Conservation (phyloP, 2,329 filamentous ascomycete species). For the Dryadomyces quercus-mongolicae region DNA sequence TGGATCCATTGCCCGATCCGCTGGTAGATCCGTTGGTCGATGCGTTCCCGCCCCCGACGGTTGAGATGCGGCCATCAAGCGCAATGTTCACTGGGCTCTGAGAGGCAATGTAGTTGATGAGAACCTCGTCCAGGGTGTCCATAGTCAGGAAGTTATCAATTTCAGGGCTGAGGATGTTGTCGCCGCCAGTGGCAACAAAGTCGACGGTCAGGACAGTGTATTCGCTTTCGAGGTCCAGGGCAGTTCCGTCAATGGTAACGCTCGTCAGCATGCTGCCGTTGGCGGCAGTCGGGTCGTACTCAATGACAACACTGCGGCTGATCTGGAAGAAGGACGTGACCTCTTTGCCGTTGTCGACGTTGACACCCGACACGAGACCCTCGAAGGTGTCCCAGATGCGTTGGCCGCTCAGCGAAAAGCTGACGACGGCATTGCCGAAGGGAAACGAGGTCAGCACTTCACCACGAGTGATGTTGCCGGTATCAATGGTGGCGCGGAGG, state of each 20-base stretch:
- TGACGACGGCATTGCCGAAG: slow-evolving; percentile 52
- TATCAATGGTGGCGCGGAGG: slow-evolving; percentile 50
- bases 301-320: slow-evolving; percentile 40
- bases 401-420: slow-evolving; percentile 39
- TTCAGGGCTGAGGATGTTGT: slow-evolving; percentile 27
- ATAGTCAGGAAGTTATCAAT: neutral
- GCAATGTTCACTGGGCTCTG: slow-evolving; percentile 5
- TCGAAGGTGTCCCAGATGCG: slow-evolving; percentile 46
- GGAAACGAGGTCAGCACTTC: slow-evolving; percentile 53
- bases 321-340: slow-evolving; percentile 42
- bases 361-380: slow-evolving; percentile 42
- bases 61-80: slow-evolving; percentile 7
- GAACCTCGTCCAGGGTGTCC: slow-evolving; percentile 5
- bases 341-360: slow-evolving; percentile 32
- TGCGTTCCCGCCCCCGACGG: too few relatives aligned
- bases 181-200: slow-evolving; percentile 49
- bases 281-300: slow-evolving; percentile 40
- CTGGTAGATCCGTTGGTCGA: neutral
- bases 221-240: slow-evolving; percentile 28
- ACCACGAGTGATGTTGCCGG: slow-evolving; percentile 48
- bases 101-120: slow-evolving; percentile 1
- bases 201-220: slow-evolving; percentile 52
- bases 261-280: slow-evolving; percentile 38
- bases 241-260: slow-evolving; percentile 35
- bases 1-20: too few relatives aligned